Conservation (phyloP, 1,284 basidiomycete genomes). For the Gomphus bonarii region DNA sequence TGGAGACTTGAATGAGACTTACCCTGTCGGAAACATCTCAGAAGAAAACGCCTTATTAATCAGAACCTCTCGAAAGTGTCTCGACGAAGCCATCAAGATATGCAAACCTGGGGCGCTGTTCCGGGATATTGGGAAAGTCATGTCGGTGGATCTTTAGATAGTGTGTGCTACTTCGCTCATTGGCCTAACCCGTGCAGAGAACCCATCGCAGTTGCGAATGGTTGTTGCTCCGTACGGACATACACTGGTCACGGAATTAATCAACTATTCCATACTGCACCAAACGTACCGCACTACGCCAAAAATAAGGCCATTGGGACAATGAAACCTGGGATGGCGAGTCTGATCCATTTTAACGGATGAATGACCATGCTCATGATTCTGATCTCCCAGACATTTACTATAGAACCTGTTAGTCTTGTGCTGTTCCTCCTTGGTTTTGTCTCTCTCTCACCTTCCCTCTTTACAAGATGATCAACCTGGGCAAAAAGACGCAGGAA, state of each 20-base stretch:
- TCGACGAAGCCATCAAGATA: slow-evolving; percentile 81
- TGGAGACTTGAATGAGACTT: slow-evolving; percentile 84
- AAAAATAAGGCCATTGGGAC: slow-evolving; percentile 77
- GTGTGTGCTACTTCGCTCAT: slow-evolving; percentile 5
- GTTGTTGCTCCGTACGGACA: slow-evolving; percentile 76
- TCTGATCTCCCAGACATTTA: slow-evolving; percentile 22
- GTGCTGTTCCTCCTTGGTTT: slow-evolving; percentile 1
- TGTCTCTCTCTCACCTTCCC: background rate
- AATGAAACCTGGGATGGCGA: slow-evolving; percentile 80
- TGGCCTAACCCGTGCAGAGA: slow-evolving; percentile 38
- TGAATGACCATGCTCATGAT: background rate
- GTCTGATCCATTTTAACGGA: slow-evolving; percentile 20
- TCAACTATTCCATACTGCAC: slow-evolving; percentile 66
- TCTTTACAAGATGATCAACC: slow-evolving; percentile 75
- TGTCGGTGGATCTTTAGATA: slow-evolving; percentile 39
- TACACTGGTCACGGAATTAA: slow-evolving; percentile 93
- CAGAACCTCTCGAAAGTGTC: slow-evolving; percentile 64
- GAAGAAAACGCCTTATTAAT: slow-evolving; percentile 78
- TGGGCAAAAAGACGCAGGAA: slow-evolving; percentile 63
- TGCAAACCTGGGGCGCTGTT: slow-evolving; percentile 88
- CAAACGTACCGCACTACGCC: slow-evolving; percentile 78
- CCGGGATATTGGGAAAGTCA: slow-evolving; percentile 72
- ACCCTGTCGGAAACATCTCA: slow-evolving; percentile 81
- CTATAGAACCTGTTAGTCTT: slow-evolving; percentile 56
- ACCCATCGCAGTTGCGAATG: slow-evolving; percentile 68